Evolutionary conservation across 345 rosid genomes (phyloP), one percentile per base, ranked within the genome.

Genomic region (Rhizophora apiculata): DNA sequence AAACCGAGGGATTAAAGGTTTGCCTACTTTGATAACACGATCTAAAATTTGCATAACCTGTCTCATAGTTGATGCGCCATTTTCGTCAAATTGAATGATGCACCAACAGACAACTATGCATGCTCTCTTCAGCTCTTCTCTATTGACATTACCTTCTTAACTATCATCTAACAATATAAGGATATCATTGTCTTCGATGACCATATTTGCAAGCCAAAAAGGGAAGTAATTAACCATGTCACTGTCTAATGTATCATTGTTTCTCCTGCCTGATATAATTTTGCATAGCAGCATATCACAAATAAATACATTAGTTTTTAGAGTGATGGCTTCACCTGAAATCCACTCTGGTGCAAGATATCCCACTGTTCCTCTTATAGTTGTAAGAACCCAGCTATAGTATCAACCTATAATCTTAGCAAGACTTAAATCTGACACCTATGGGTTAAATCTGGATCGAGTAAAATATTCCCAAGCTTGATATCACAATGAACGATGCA

Each of bases 301-400:
- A 82, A 94, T 87, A 62, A 84, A 88, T 46, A 85, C 94, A 71
- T 90, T 92, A 1, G 88, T 92, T 73, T 90, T 88, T 2, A 87
- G 81, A 6, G 90, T 88, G 51, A 88, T 72, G 26, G 90, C 87
- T 10, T 82, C 88, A 31, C 92, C 90, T 2, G 96, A 86, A 72
- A 90, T 84, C 96, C 92, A 90, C 69, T 90, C 94, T 0, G 90
- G 92, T 13, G 92, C 94, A 6, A 87, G 92, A 65, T 90, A 86
- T 18, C 92, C 89, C 78, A 88, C 80, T 9, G 92, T 88, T 37
- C 96, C 96, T 76, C 90, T 84, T 74, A 85, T 82, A 36, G 88
- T 85, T 4, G 93, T 88, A 67, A 88, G 80, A 31, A 84, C 92
- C 59, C 96, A 63, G 72, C 89, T 86, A 73, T 88, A 90, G 5